Base-by-base conservation (phyloP, 1,284 basidiomycete genomes). In the Schizophyllum commune region DNA sequence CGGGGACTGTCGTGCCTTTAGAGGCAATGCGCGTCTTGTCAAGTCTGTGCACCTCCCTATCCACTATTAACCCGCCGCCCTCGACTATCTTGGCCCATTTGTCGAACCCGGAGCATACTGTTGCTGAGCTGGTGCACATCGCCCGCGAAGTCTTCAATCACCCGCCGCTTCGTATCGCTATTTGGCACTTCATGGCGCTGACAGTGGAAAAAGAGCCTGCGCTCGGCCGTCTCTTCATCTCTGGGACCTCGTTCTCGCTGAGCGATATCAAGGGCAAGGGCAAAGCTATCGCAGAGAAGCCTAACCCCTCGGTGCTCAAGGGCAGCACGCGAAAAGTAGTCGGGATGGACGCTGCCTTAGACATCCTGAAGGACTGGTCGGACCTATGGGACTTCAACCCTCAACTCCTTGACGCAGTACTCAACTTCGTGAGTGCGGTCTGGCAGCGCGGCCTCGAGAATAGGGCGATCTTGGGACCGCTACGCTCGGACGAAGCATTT, bases 181-280 rank as follows among this genome's bases (percentile, higher is more conserved):
- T 92, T 1, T 97, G 95, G 94, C 83, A 82, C 62, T 89, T 97
- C 67, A 85, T 96, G 27, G 80, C 89, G 0, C 80, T 92, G 13
- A 88, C 93, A 2, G 85, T 95, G 20, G 87, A 92, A 64, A 89
- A 87, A 61, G 94, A 96, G 69, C 94, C 95, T 1, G 93, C 94
- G 0, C 79, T 97, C 5, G 92, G 92, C 0, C 83, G 84, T 55
- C 79, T 97, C 17, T 88, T 96, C 62, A 85, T 94, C 58, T 85
- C 85, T 0, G 94, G 87, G 1, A 82, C 83, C 60, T 86, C 84
- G 72, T 83, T 80, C 61, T 75, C 79, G 39, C 80, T 84, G 0
- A 73, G 61, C 32, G 73, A 77, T 54, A 62, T 71, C 58, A 81
- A 81, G 65, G 76, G 75, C 9, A 81, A 79, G 19, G 63, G 22